phyloP scores from a whole-genome alignment of 305 asterid species.

The Stenogyne calaminthoides region DNA sequence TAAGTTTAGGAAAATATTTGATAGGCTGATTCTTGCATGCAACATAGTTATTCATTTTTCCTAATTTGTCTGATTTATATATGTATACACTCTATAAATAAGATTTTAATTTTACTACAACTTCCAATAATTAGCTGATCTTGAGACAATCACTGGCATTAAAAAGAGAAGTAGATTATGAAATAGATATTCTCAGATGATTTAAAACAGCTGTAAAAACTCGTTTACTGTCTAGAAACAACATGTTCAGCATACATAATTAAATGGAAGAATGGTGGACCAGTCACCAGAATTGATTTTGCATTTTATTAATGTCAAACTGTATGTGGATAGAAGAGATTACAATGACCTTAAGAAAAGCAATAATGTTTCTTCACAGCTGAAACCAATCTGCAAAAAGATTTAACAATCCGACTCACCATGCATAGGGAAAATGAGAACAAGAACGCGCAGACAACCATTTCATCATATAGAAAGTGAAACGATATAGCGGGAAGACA shows the following conservation, averaged over 20 bases:
- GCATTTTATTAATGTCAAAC: not conserved
- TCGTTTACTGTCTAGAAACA: not conserved
- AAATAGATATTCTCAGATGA: constrained; percentile 5
- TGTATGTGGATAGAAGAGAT: not conserved
- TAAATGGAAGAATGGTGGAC: not conserved
- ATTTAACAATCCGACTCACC: not conserved
- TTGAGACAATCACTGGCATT: not conserved
- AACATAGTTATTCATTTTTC: not conserved
- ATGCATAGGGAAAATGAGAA: not conserved
- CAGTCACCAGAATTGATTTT: not conserved
- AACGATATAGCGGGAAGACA: too few species aligned
- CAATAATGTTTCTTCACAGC: not conserved
- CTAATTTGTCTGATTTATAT: not conserved
- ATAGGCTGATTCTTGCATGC: not conserved
- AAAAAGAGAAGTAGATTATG: constrained; percentile 2
- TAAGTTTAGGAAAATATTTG: not conserved
- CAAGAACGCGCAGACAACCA: not conserved
- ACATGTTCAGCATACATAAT: not conserved
- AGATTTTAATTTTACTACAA: constrained; percentile 3
- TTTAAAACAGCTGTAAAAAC: not conserved
- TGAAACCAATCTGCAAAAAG: not conserved
- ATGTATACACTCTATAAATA: not conserved
- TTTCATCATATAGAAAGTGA: too few species aligned
- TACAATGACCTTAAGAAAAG: not conserved
- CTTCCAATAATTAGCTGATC: constrained; percentile 16